phyloP scores from a whole-genome alignment of 2,329 filamentous ascomycete genomes.

The Diaporthe ilicicola region DNA sequence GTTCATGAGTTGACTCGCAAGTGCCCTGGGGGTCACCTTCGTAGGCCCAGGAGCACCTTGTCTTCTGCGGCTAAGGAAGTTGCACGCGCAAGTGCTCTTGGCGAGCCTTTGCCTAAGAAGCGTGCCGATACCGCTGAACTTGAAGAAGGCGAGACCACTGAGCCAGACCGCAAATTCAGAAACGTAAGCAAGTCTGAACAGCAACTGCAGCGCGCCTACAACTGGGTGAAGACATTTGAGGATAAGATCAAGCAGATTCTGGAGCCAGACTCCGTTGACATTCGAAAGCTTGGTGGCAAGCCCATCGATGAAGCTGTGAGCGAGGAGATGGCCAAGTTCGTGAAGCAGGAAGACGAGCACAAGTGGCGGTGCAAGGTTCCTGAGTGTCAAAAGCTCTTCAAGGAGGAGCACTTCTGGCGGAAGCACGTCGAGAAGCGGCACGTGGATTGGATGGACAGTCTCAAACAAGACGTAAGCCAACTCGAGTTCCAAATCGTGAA shows the following conservation, averaged over 20 bases:
- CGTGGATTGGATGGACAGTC: conserved; percentile 80
- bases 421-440: conserved; percentile 99
- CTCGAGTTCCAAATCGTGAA: background rate
- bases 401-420: conserved; percentile 95
- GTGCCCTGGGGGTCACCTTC: conserved; percentile 96
- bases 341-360: conserved; percentile 97
- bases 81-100: conserved; percentile 82
- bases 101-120: conserved; percentile 87
- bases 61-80: conserved; percentile 85
- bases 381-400: conserved; percentile 96
- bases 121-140: conserved; percentile 70
- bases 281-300: conserved; percentile 91
- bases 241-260: conserved; percentile 94
- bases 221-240: conserved; percentile 99
- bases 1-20: conserved; percentile 95
- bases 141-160: conserved; percentile 70
- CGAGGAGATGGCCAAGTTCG: conserved; percentile 85
- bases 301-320: conserved; percentile 84
- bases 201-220: conserved; percentile 92
- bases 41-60: conserved; percentile 86
- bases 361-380: conserved; percentile 98
- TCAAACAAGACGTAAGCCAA: conserved; percentile 80
- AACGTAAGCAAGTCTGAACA: conserved; percentile 83
- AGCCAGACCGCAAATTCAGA: conserved; percentile 75
- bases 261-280: conserved; percentile 86